Evolutionary conservation across 768 basidiomycete species (phyloP).

Genomic region (Kwoniella sp.): DNA sequence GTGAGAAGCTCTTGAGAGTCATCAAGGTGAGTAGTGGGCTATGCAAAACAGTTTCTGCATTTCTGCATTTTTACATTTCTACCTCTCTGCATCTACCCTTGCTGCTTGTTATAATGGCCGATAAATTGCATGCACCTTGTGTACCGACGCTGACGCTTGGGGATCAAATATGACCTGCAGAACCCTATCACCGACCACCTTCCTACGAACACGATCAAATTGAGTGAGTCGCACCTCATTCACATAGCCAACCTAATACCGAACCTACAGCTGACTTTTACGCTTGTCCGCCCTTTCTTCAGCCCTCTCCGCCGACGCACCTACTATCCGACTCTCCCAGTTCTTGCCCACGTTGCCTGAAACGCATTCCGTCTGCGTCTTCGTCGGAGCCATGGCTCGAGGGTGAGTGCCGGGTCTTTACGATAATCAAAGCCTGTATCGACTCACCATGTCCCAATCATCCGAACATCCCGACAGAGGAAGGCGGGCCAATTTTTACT

Average conservation of each 20-base stretch:
- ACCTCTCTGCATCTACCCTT: no score
- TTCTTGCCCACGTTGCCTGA: slow-evolving; percentile 83
- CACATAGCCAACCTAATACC: background rate
- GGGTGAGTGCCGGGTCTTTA: slow-evolving; percentile 60
- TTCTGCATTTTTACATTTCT: background rate
- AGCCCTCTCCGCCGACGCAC: slow-evolving; percentile 92
- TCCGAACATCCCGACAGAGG: no score
- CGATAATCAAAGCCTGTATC: no score
- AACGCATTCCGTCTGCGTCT: slow-evolving; percentile 87
- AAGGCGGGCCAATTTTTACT: no score
- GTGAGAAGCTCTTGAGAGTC: slow-evolving; percentile 94
- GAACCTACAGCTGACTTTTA: no score
- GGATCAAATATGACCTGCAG: no score
- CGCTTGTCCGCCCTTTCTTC: no score
- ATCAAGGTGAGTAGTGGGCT: slow-evolving; percentile 90
- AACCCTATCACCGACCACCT: slow-evolving; percentile 94
- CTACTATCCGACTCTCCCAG: slow-evolving; percentile 72
- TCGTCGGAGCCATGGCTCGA: slow-evolving; percentile 97
- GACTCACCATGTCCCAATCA: no score
- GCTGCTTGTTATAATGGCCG: no score
- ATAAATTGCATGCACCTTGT: no score
- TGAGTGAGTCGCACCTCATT: slow-evolving; percentile 68
- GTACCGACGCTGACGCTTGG: no score
- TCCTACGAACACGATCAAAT: slow-evolving; percentile 90
- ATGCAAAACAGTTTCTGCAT: slow-evolving; percentile 12